Conservation (phyloP, 177 flowering plant genomes). For the Telopea speciosissima region DNA sequence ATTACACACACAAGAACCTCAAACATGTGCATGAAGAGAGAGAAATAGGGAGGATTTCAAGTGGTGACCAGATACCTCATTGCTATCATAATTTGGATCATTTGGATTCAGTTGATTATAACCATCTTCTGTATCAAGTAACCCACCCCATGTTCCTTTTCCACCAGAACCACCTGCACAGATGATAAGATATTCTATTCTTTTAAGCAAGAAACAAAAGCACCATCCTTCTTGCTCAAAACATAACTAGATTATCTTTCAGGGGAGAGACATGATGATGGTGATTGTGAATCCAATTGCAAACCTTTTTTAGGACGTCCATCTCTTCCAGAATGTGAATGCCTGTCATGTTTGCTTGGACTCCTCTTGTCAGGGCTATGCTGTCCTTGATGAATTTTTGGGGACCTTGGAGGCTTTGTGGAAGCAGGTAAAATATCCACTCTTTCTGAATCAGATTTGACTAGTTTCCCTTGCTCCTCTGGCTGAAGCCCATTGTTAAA, state of each 20-base stretch:
- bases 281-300: too few species aligned
- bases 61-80: conserved; percentile 34
- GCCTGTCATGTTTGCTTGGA: conserved; percentile 37
- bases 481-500: conserved; percentile 23
- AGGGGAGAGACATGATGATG: too few species aligned
- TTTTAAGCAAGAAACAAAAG: not conserved
- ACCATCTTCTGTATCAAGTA: conserved; percentile 42
- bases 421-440: conserved; percentile 30
- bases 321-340: conserved; percentile 37
- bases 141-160: conserved; percentile 70
- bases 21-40: not conserved
- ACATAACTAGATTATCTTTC: too few species aligned
- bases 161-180: conserved; percentile 57
- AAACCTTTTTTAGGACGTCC: conserved; percentile 62
- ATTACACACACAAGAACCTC: too few species aligned
- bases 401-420: conserved; percentile 37
- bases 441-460: conserved; percentile 26
- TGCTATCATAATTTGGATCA: conserved; percentile 59
- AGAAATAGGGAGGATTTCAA: not conserved
- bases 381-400: conserved; percentile 22
- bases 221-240: not conserved
- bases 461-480: conserved; percentile 28
- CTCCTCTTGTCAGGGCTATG: conserved; percentile 30
- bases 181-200: not conserved
- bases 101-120: conserved; percentile 32